These are phyloP conservation scores for Scheffersomyces spartinae DNA, from an alignment of 805 yeast species.

Conservation along the genomic window DNA sequence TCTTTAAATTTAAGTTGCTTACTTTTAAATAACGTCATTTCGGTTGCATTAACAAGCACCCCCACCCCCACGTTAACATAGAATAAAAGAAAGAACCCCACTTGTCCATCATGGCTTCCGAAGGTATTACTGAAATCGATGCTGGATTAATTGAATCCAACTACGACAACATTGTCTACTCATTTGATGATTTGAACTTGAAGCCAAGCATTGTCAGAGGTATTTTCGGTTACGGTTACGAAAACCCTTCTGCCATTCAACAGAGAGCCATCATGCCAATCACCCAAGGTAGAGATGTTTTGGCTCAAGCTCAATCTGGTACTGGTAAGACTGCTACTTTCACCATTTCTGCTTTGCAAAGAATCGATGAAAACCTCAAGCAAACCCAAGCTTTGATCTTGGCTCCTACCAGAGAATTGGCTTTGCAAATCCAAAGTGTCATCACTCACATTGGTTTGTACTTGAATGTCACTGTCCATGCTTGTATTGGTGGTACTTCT, in stretches of 20 bases:
- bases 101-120: constrained; percentile 40
- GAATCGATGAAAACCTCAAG: constrained; percentile 60
- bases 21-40: too few species aligned
- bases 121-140: constrained; percentile 72
- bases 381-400: constrained; percentile 87
- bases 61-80: constrained; percentile 1
- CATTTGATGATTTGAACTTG: constrained; percentile 66
- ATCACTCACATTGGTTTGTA: constrained; percentile 81
- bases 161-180: constrained; percentile 77
- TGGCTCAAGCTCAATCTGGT: constrained; percentile 86
- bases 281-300: constrained; percentile 57
- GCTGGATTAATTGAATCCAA: constrained; percentile 81
- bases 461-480: constrained; percentile 86
- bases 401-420: constrained; percentile 97
- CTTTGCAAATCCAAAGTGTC: constrained; percentile 91
- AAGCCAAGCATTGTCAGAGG: constrained; percentile 69
- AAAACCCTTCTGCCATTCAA: constrained; percentile 74
- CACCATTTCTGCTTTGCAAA: constrained; percentile 62
- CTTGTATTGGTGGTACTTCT: constrained; percentile 95
- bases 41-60: constrained; percentile 1
- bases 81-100: neutral
- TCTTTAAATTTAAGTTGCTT: too few species aligned
- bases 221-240: constrained; percentile 73
- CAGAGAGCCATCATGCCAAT: constrained; percentile 72
- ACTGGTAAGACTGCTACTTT: constrained; percentile 89